Base-by-base conservation (phyloP, 2,329 filamentous ascomycete species). In the Alternaria angustiovoidea region DNA sequence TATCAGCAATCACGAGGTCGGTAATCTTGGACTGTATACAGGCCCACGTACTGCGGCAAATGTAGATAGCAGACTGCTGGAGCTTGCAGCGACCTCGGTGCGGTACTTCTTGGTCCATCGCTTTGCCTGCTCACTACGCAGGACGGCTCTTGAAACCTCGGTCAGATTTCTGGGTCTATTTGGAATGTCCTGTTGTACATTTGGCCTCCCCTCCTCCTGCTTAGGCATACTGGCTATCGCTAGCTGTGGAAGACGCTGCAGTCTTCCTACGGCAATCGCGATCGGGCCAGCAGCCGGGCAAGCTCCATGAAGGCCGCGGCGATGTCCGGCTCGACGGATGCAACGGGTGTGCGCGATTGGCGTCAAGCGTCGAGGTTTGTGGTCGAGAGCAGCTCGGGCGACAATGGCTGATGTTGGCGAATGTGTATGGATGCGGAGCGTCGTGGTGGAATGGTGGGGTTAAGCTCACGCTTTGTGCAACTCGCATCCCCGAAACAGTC, bases 41-140 rank as follows among this genome's bases (percentile, higher is more conserved):
- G 39, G 16, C 18, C 22, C 4, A 68, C 82, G 70, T 73, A 86
- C 84, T n/a, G 92, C 90, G 66, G 86, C 84, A 74, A 93, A 85
- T 42, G 92, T 95, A 38, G 91, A 93, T 57, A 94, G 84, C 66
- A 94, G 84, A 78, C 90, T 94, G 75, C 90, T 91, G 39, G 88
- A 84, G 79, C 89, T 91, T 44, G 92, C 92, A 62, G 91, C 88
- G 67, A 95, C 88, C 80, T 94, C 91, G 49, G 90, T 94, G 66
- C 91, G 87, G 79, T 95, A 94, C 68, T 85, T 86, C 81, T 92
- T 93, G 72, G 90, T 83, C 82, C 89, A 90, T 71, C 74, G 76
- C 71, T 82, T 85, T 49, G 81, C 77, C 62, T 81, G 78, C 57
- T 81, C 77, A 65, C 75, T 78, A 49, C 76, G 68, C 66, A 78